phyloP scores from a whole-genome alignment of 495 filamentous ascomycete genomes.

The Bacidia gigantensis region DNA sequence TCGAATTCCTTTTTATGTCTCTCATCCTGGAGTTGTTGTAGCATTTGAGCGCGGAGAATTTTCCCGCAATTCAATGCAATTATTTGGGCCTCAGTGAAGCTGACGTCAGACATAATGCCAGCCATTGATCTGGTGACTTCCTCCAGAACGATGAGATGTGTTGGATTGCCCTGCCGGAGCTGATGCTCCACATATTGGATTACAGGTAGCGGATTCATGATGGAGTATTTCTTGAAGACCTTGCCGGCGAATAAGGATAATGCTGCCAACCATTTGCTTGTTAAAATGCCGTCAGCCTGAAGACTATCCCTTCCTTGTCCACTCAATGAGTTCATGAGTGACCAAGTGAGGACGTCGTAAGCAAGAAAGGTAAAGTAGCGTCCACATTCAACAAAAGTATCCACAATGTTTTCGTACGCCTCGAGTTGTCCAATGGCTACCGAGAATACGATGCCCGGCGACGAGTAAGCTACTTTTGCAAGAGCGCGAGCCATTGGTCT shows the following conservation, averaged over 20 bases:
- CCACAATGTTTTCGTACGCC: conserved; percentile 80
- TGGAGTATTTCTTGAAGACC: conserved; percentile 64
- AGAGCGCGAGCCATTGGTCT: conserved; percentile 68
- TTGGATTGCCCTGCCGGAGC: conserved; percentile 63
- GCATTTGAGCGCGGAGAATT: conserved; percentile 59
- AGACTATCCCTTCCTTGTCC: conserved; percentile 62
- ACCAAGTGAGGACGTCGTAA: conserved; percentile 87
- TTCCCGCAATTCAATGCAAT: conserved; percentile 77
- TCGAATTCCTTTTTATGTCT: conserved; percentile 47
- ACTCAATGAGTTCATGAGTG: conserved; percentile 64
- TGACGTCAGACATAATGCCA: conserved; percentile 70
- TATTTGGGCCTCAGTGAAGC: conserved; percentile 77
- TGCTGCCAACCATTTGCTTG: conserved; percentile 78
- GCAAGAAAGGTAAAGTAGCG: conserved; percentile 84
- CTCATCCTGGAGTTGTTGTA: conserved; percentile 63
- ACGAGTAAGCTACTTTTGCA: conserved; percentile 74
- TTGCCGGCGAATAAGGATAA: conserved; percentile 75
- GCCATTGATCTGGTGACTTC: conserved; percentile 84
- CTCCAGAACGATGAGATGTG: conserved; percentile 76
- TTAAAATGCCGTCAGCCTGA: conserved; percentile 71
- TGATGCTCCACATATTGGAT: conserved; percentile 81
- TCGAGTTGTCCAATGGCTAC: conserved; percentile 79
- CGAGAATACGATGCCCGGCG: conserved; percentile 82
- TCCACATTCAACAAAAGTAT: conserved; percentile 82
- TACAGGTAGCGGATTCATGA: conserved; percentile 74